Evolutionary conservation across 805 yeast species (phyloP), one percentile per base, ranked within the genome.

Genomic region (Komagataella ulmi): DNA sequence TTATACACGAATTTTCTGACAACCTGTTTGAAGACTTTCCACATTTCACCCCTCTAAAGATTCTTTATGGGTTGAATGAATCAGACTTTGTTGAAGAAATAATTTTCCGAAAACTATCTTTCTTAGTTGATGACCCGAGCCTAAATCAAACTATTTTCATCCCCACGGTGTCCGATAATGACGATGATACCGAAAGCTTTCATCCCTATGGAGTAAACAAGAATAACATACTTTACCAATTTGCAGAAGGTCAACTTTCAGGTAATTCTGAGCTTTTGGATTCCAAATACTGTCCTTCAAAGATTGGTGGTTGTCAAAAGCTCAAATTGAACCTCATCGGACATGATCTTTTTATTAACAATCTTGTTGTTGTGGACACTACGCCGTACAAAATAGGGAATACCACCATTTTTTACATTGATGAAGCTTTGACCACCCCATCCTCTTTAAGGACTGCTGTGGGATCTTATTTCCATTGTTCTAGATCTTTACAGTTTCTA

Each of bases 41-140:
- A 0, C 40, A 54, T 1, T 76, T 79, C 57, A 79, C 79, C 36
- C 77, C 79, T 1, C 71, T 80, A 55, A 83, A 80, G 59, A 75
- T 79, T 56, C 62, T 84, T 2, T 67, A 77, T 50, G 88, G 86
- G 0, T 61, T 81, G 47, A 75, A 80, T 53, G 80, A 79, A 50
- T 70, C 82, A 2, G 71, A 71, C 24, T 80, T 87, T 61, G 90
- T 86, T 5, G 73, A 76, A n/a, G 95, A 88, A 58, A 57, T 88
- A 14, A 70, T 77, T 47, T 76, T 86, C 51, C 75, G 89, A 53
- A 73, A 76, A 10, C 64, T 88, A 17, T 65, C 70, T 2, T 55
- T 73, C 47, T 64, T 87, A 49, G 75, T 90, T 17, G 83, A 81
- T 51, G 80, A 83, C 40, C 58, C 66, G 1, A 61, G 71, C 0